Percentiles rank a stretch among this genome's conserved stretches.
phyloP scores from a whole-genome alignment of 192 early-diverging fungal species.

The Jimgerdemannia lactiflua region DNA sequence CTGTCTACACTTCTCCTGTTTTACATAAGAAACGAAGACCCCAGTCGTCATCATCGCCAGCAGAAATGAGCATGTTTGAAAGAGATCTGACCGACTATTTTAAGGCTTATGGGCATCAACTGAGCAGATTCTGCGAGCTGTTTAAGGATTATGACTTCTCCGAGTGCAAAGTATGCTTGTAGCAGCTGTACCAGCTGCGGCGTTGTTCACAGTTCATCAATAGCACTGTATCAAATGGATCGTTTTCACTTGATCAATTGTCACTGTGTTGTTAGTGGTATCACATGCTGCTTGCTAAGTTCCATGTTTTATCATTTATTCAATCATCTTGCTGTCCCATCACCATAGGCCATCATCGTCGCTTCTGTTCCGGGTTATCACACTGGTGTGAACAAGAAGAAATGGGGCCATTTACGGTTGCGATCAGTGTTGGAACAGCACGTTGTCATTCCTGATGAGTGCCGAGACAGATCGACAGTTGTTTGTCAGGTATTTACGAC shows the following conservation, averaged over 20 bases:
- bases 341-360: slow-evolving; percentile 39
- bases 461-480: slow-evolving; percentile 24
- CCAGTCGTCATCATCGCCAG: too few relatives aligned
- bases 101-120: slow-evolving; percentile 31
- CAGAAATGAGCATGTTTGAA: slow-evolving; percentile 46
- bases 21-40: too few relatives aligned
- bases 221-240: too few relatives aligned
- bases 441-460: slow-evolving; percentile 25
- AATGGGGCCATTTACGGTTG: slow-evolving; percentile 54
- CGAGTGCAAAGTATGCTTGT: too few relatives aligned
- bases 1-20: slow-evolving; percentile 46
- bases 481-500: slow-evolving; percentile 50
- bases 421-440: slow-evolving; percentile 32
- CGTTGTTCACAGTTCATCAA: too few relatives aligned
- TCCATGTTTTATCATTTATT: too few relatives aligned
- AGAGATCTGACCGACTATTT: slow-evolving; percentile 53
- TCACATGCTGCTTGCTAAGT: too few relatives aligned
- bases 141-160: slow-evolving; percentile 53
- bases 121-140: slow-evolving; percentile 23
- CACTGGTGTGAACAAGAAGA: slow-evolving; percentile 27
- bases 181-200: too few relatives aligned
- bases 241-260: too few relatives aligned
- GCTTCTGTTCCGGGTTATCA: slow-evolving; percentile 60
- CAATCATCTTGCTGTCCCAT: too few relatives aligned
- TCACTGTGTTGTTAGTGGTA: too few relatives aligned